Conservation (phyloP, 2,329 filamentous ascomycete species). For the Calonectria pseudoreteaudii region DNA sequence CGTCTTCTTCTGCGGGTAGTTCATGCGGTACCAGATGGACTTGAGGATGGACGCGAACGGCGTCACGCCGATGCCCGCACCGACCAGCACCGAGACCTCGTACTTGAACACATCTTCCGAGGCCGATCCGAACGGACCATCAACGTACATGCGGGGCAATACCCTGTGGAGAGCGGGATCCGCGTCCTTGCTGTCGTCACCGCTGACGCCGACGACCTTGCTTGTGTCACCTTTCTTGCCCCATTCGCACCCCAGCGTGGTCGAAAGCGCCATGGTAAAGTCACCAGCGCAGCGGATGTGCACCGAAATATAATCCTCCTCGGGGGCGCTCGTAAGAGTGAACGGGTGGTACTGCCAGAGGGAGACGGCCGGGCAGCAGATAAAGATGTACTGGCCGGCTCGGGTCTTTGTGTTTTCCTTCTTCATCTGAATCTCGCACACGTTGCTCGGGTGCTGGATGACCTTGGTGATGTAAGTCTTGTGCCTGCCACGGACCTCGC, state of each 20-base stretch:
- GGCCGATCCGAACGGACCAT: slow-evolving; percentile 87
- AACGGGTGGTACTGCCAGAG: slow-evolving; percentile 93
- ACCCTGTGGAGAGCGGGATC: slow-evolving; percentile 79
- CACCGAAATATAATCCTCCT: slow-evolving; percentile 91
- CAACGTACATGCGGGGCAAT: slow-evolving; percentile 83
- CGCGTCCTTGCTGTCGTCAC: slow-evolving; percentile 63
- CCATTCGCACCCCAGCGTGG: slow-evolving; percentile 80
- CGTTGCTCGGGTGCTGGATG: slow-evolving; percentile 88
- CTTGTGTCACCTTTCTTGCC: slow-evolving; percentile 66
- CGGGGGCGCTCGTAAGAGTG: slow-evolving; percentile 85
- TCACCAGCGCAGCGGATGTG: slow-evolving; percentile 87
- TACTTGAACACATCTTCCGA: slow-evolving; percentile 94
- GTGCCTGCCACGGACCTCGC: slow-evolving; percentile 83
- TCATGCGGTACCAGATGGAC: slow-evolving; percentile 94
- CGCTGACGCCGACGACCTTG: slow-evolving; percentile 76
- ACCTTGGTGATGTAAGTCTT: slow-evolving; percentile 91
- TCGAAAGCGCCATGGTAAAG: slow-evolving; percentile 79
- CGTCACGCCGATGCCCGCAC: slow-evolving; percentile 87
- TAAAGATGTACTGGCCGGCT: slow-evolving; percentile 89
- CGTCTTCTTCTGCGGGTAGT: slow-evolving; percentile 84
- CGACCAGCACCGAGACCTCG: slow-evolving; percentile 82
- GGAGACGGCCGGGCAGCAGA: slow-evolving; percentile 87
- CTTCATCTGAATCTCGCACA: slow-evolving; percentile 92
- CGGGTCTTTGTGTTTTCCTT: slow-evolving; percentile 86
- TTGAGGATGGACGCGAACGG: slow-evolving; percentile 89